Conservation (phyloP, 768 basidiomycete genomes). For the Boletus tomentosulus region DNA sequence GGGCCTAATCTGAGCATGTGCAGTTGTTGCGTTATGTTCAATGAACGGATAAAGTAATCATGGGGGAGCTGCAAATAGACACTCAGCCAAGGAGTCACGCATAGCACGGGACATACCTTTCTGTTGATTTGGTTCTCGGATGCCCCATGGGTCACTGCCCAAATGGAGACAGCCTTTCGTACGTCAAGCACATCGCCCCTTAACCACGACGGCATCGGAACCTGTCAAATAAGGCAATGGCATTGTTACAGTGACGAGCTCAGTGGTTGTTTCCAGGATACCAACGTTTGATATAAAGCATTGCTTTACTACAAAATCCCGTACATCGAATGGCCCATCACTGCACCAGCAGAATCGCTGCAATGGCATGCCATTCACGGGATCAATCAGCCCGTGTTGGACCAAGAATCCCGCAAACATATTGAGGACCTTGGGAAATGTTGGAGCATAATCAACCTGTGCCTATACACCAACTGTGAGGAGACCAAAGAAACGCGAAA, state of each 20-base stretch:
- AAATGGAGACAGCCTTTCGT: constrained; percentile 52
- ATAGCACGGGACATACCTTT: constrained; percentile 12
- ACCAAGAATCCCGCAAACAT: constrained; percentile 64
- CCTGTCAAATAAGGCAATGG: constrained; percentile 33
- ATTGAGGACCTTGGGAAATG: constrained; percentile 65
- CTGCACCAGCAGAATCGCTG: constrained; percentile 77
- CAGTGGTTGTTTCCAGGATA: constrained; percentile 8
- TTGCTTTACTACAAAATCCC: constrained; percentile 86
- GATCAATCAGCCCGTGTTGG: constrained; percentile 65
- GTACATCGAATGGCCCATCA: constrained; percentile 79
- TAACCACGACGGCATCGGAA: constrained; percentile 70
- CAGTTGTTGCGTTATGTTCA: constrained; percentile 77
- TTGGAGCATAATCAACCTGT: constrained; percentile 76
- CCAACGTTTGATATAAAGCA: constrained; percentile 80
- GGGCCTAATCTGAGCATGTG: constrained; percentile 61
- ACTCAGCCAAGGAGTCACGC: background rate
- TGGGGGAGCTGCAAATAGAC: constrained; percentile 14
- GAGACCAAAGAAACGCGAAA: background rate
- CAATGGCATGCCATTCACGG: constrained; percentile 49
- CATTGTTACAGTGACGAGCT: constrained; percentile 1
- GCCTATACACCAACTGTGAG: constrained; percentile 41
- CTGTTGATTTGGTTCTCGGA: constrained; percentile 8
- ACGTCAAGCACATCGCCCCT: constrained; percentile 73
- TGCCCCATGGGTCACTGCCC: constrained; percentile 23
- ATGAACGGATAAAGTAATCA: constrained; percentile 24